Conservation (phyloP, 805 yeast genomes). For the Metschnikowia baotianmanensis region DNA sequence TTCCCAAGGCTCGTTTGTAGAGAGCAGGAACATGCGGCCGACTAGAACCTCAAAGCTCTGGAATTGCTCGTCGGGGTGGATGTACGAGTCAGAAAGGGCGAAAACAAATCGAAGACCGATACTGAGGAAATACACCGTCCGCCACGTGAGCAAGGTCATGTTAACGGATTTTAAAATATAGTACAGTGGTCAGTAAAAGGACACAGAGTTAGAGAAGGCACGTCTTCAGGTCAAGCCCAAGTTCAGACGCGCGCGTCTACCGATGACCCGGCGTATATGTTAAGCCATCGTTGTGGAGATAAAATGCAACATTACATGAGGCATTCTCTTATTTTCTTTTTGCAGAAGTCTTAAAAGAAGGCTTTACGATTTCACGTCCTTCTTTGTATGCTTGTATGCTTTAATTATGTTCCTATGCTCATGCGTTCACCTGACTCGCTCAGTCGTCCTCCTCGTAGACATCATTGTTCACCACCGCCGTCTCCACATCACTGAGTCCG, state of each 20-base stretch:
- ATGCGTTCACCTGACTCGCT: background rate
- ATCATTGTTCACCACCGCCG: conserved; percentile 17
- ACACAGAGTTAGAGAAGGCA: background rate
- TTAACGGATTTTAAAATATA: no score
- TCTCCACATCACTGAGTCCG: conserved; percentile 21
- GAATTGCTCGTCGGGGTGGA: conserved; percentile 97
- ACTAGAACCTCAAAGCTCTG: conserved; percentile 81
- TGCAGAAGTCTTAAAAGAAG: background rate
- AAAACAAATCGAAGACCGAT: conserved; percentile 52
- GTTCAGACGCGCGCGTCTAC: no score
- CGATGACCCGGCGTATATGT: no score
- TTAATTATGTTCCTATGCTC: background rate
- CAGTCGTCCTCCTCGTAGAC: conserved; percentile 15
- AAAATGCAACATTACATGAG: no score
- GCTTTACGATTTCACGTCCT: background rate
- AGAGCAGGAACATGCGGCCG: conserved; percentile 41
- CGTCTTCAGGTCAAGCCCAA: background rate
- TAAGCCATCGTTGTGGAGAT: no score
- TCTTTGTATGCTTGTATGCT: background rate
- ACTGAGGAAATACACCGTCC: conserved; percentile 44
- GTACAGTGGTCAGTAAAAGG: background rate
- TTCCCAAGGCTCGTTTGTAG: conserved; percentile 77
- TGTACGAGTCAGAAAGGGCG: conserved; percentile 72
- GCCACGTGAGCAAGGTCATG: conserved; percentile 35
- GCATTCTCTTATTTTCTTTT: no score